Base-by-base conservation (phyloP, 257 asterid genomes). In the Salvia splendens region DNA sequence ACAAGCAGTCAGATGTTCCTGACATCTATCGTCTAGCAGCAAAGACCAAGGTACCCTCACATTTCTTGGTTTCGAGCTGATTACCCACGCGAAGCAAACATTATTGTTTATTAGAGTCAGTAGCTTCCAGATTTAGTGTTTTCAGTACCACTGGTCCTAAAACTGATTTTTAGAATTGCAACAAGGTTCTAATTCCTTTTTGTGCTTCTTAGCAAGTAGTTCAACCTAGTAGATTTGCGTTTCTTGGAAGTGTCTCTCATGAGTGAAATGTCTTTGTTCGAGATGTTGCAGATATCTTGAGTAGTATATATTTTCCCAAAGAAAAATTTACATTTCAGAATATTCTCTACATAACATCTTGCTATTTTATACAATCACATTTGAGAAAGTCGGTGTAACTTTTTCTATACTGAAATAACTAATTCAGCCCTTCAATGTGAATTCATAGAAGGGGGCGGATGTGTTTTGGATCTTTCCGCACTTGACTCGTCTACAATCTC, bases 1-100 rank as follows among this genome's bases (percentile, higher is more conserved):
- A 93, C 86, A 90, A 85, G 81, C 99, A 93, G 79, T 71, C 82
- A 40, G 99, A 83, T 64, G 99, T 93, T 71, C 97, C 97, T 74
- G 97, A 88, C 38, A 90, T 93, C 48, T 90, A 93, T 62, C 99
- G 97, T 47, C 82, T 93, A 58, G 96, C 97, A 9, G 99, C 99
- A 67, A 93, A 89, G 79, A 93, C 97, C 33, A 93, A 93, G 97
- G 99, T 90, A 77, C 49, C 45, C 40, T 56, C 56, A 28, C 48
- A 11, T 32, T 57, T n/a, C 14, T 35, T 78, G 47, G 40, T 61
- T 62, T 43, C 35, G 50, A 65, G 35, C 54, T 59, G 69, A 41
- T 70, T 71, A 40, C n/a, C 56, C 62, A 49, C 57, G 76, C 54
- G 36, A 45, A 66, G 56, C 41, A 53, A 42, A 59, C 55, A 11